phyloP scores from a whole-genome alignment of 805 yeast genomes.

The Saccharomycopsis javanensis region DNA sequence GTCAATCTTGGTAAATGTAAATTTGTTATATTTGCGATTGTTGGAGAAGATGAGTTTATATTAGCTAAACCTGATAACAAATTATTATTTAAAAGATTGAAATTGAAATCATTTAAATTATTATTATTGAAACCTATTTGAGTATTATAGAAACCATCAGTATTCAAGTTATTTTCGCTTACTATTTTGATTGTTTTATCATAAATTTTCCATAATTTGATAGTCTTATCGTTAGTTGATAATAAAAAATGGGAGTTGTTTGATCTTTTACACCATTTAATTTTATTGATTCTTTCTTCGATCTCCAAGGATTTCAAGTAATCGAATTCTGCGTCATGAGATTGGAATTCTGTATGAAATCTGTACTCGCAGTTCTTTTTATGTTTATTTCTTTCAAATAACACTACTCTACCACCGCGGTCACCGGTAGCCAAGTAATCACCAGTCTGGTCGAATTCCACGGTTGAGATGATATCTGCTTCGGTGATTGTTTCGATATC shows the following conservation, averaged over 20 bases:
- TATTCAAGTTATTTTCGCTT: slow-evolving; percentile 75
- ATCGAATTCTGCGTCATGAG: slow-evolving; percentile 98
- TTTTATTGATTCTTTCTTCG: slow-evolving; percentile 96
- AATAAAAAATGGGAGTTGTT: slow-evolving; percentile 85
- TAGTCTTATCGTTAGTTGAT: slow-evolving; percentile 95
- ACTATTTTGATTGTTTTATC: slow-evolving; percentile 89
- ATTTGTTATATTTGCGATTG: slow-evolving; percentile 28
- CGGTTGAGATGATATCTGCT: slow-evolving; percentile 95
- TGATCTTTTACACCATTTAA: slow-evolving; percentile 86
- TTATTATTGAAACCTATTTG: slow-evolving; percentile 8
- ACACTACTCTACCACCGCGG: slow-evolving; percentile 94
- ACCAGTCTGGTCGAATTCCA: slow-evolving; percentile 92
- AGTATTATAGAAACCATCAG: slow-evolving; percentile 25
- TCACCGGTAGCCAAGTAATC: slow-evolving; percentile 97
- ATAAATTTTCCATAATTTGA: slow-evolving; percentile 92
- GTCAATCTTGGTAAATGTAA: slow-evolving; percentile 80
- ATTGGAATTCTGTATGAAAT: slow-evolving; percentile 93
- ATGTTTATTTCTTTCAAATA: slow-evolving; percentile 78
- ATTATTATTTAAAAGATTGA: slow-evolving; percentile 14
- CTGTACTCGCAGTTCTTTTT: slow-evolving; percentile 84
- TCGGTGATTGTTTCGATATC: slow-evolving; percentile 93
- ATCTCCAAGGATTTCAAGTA: slow-evolving; percentile 91
- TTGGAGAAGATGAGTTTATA: slow-evolving; percentile 13
- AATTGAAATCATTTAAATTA: slow-evolving; percentile 11
- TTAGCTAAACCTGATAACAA: slow-evolving; percentile 11